phyloP scores from a whole-genome alignment of 352 stramenopile species.

The Phytophthora ramorum region DNA sequence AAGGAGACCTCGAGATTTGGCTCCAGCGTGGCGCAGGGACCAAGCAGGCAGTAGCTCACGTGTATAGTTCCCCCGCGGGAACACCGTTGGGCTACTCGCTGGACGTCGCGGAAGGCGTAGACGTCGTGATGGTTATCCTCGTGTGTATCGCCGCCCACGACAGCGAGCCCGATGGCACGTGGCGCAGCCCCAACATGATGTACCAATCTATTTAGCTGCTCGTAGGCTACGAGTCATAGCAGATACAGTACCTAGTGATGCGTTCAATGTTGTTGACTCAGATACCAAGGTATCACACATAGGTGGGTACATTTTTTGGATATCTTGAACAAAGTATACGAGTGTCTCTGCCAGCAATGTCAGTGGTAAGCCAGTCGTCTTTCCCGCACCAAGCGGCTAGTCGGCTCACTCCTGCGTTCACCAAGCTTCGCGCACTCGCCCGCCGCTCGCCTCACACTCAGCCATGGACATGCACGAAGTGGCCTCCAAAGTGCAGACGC shows the following conservation, averaged over 20 bases:
- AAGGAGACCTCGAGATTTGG: slow-evolving; percentile 47
- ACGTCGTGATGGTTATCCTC: slow-evolving; percentile 40
- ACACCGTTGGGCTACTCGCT: slow-evolving; percentile 36
- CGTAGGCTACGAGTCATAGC: neutral
- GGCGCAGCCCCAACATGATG: slow-evolving; percentile 12
- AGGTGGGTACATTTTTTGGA: slow-evolving; percentile 8
- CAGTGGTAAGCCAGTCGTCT: slow-evolving; percentile 7
- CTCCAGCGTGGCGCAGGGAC: slow-evolving; percentile 30
- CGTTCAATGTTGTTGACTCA: slow-evolving; percentile 7
- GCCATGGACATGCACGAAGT: slow-evolving; percentile 41
- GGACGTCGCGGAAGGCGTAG: slow-evolving; percentile 46
- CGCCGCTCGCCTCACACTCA: neutral
- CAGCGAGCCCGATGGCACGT: slow-evolving; percentile 25
- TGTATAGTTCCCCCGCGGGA: slow-evolving; percentile 31
- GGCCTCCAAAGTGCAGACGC: slow-evolving; percentile 41
- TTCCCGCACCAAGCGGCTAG: neutral
- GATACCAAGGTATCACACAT: neutral
- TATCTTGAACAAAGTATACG: slow-evolving; percentile 9
- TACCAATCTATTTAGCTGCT: slow-evolving; percentile 14
- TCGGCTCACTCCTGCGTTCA: slow-evolving; percentile 12
- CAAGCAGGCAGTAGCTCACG: slow-evolving; percentile 40
- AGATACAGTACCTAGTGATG: neutral
- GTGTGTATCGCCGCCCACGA: slow-evolving; percentile 43
- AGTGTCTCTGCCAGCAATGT: neutral
- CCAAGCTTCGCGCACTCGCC: neutral